Percentiles rank a stretch among this genome's conserved stretches.
These are phyloP conservation scores for Coemansia sp. DNA, from an alignment of 192 early-diverging fungal species.

Conservation along the genomic window DNA sequence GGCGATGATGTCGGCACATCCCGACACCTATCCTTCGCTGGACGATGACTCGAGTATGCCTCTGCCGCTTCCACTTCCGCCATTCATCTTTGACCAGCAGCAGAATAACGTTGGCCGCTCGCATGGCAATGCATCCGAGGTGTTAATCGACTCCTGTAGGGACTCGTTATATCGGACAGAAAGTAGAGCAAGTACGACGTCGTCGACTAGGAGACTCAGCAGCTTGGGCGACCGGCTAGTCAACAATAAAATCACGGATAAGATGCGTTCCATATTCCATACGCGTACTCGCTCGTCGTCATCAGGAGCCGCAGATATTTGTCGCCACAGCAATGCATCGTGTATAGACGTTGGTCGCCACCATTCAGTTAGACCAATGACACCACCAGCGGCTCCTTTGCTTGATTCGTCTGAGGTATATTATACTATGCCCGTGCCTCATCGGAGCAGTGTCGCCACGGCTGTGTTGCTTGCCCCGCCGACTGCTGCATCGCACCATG, in stretches of 20 bases:
- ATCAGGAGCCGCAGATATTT: background rate
- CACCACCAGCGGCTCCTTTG: slow-evolving; percentile 12
- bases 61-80: slow-evolving; percentile 3
- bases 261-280: slow-evolving; percentile 49
- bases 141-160: background rate
- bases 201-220: slow-evolving; percentile 13
- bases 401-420: background rate
- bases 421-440: background rate
- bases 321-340: background rate
- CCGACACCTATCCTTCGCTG: background rate
- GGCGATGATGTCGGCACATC: slow-evolving; percentile 1
- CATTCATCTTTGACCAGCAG: background rate
- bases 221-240: slow-evolving; percentile 26
- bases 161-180: background rate
- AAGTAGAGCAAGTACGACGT: background rate
- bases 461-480: background rate
- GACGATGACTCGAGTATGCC: slow-evolving; percentile 1
- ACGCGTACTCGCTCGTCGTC: slow-evolving; percentile 17
- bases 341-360: slow-evolving; percentile 7
- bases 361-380: background rate
- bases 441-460: background rate
- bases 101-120: background rate
- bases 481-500: background rate
- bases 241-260: slow-evolving; percentile 23
- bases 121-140: background rate